phyloP scores from a whole-genome alignment of 2,329 filamentous ascomycete species.

The Neonectria hederae region DNA sequence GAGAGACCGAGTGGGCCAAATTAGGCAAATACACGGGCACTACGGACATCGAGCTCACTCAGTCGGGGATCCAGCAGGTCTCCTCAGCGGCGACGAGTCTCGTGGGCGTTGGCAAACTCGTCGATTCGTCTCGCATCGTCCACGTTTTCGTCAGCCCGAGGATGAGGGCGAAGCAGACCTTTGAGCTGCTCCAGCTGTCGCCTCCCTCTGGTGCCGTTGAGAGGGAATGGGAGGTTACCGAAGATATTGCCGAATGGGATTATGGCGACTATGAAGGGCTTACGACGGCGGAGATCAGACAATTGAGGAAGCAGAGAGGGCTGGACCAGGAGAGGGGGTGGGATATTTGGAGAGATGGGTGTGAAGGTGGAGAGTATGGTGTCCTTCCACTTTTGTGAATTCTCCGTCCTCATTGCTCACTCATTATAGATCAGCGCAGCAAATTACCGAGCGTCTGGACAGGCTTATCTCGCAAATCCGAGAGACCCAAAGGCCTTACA shows the following conservation, averaged over 20 bases:
- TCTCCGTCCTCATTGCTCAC: neutral
- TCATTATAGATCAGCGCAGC: constrained; percentile 38
- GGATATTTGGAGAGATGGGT: constrained; percentile 69
- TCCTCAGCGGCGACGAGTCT: constrained; percentile 43
- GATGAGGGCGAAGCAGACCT: constrained; percentile 58
- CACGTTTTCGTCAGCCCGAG: constrained; percentile 62
- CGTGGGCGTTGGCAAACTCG: constrained; percentile 59
- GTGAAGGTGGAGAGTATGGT: constrained; percentile 63
- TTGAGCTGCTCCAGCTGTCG: constrained; percentile 56
- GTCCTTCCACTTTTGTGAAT: neutral
- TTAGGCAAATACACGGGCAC: constrained; percentile 5
- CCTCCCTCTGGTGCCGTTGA: constrained; percentile 44
- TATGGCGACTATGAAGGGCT: constrained; percentile 72
- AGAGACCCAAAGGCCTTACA: constrained; percentile 49
- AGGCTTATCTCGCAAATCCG: constrained; percentile 52
- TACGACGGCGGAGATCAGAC: constrained; percentile 59
- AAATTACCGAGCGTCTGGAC: constrained; percentile 54
- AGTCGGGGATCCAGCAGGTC: constrained; percentile 10
- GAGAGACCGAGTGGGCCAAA: constrained; percentile 13
- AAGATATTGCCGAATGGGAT: constrained; percentile 67
- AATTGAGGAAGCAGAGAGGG: constrained; percentile 55
- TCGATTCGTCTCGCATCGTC: constrained; percentile 59
- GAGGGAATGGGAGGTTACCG: constrained; percentile 46
- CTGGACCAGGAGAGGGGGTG: constrained; percentile 55
- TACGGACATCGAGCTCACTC: constrained; percentile 20